These are phyloP conservation scores for Mimosa pudica DNA, from an alignment of 306 rosid genomes.

Conservation along the genomic window DNA sequence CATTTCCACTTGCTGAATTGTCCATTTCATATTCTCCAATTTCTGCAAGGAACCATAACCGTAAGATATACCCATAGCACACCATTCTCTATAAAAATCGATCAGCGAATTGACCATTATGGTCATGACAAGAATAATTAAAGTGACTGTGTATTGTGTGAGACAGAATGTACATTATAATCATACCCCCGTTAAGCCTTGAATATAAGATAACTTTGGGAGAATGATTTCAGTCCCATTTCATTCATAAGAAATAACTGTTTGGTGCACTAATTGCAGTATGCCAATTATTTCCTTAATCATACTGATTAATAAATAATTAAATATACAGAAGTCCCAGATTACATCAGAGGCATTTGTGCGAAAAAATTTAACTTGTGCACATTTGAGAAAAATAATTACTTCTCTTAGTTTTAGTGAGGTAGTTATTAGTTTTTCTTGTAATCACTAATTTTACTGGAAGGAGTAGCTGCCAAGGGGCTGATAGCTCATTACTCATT, in stretches of 20 bases:
- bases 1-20: conserved; percentile 90
- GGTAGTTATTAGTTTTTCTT: not conserved
- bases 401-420: too few relatives aligned
- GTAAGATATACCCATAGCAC: not conserved
- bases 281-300: not conserved
- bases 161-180: not conserved
- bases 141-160: not conserved
- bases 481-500: not conserved
- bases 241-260: not conserved
- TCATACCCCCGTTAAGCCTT: not conserved
- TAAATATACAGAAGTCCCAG: not conserved
- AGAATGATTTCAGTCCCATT: not conserved
- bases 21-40: conserved; percentile 94
- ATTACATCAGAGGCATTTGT: not conserved
- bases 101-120: conserved; percentile 7
- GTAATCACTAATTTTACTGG: not conserved
- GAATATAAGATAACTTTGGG: not conserved
- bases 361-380: not conserved
- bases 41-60: conserved; percentile 53
- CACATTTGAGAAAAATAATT: too few relatives aligned
- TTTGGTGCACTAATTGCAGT: too few relatives aligned
- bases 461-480: not conserved
- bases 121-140: not conserved
- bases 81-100: not conserved
- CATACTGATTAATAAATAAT: not conserved